Evolutionary conservation across 345 rosid genomes (phyloP).

Genomic region (Eucalyptus shirleyi): DNA sequence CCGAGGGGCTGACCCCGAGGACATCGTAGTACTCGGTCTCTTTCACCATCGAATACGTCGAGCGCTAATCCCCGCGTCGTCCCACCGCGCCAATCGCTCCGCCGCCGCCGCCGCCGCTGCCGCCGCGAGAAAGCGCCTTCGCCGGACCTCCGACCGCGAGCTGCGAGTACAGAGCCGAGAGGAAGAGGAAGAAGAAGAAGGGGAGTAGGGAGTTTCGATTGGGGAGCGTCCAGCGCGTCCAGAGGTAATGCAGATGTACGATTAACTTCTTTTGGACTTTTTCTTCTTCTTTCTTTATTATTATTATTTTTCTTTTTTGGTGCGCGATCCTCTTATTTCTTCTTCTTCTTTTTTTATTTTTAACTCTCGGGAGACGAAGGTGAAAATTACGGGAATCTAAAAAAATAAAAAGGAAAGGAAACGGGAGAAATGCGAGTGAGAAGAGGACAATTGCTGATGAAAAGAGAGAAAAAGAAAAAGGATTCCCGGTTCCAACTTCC

Average conservation of each 20-base stretch:
- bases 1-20: conserved; percentile 83
- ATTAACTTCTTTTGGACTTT: not conserved
- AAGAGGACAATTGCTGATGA: not conserved
- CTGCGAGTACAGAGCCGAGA: not conserved
- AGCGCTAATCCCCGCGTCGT: not conserved
- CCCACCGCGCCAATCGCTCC: not conserved
- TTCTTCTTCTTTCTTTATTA: not conserved
- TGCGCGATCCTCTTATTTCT: too few relatives aligned
- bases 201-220: not conserved
- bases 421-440: not conserved
- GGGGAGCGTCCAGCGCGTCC: not conserved
- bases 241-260: not conserved
- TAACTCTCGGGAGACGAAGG: not conserved
- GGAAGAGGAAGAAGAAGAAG: not conserved
- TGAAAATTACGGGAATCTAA: not conserved
- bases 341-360: too few relatives aligned
- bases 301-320: too few relatives aligned
- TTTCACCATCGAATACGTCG: conserved; percentile 51
- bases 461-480: too few relatives aligned
- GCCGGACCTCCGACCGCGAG: not conserved
- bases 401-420: not conserved
- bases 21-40: conserved; percentile 95
- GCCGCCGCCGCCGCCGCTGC: not conserved
- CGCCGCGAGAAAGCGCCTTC: not conserved
- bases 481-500: not conserved